Evolutionary conservation across 2,329 filamentous ascomycete species (phyloP).

Genomic region (Capronia coronata): DNA sequence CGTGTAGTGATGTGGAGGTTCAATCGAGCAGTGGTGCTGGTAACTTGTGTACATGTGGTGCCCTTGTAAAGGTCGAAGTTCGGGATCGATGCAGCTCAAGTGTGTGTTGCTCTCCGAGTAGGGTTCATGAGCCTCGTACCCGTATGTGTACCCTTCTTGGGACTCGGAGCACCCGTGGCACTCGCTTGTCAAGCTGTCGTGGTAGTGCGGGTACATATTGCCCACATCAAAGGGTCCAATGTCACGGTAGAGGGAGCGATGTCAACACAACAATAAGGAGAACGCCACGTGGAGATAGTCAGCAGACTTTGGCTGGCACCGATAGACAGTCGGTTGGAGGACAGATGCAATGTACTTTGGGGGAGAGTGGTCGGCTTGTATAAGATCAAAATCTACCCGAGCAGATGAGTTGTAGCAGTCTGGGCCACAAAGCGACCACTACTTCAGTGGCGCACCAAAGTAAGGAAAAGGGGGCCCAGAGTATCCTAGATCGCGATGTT

Average conservation of each 20-base stretch:
- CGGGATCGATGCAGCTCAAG: conserved; percentile 13
- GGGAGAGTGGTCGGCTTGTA: too few relatives aligned
- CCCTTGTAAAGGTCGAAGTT: conserved; percentile 4
- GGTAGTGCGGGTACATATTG: not conserved
- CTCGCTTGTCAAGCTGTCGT: not conserved
- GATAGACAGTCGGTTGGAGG: too few relatives aligned
- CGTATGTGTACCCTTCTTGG: not conserved
- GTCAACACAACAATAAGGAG: too few relatives aligned
- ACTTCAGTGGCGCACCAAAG: not conserved
- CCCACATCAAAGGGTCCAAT: too few relatives aligned
- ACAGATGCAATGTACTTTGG: too few relatives aligned
- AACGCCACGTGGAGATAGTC: too few relatives aligned
- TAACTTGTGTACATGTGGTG: conserved; percentile 4
- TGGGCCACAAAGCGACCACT: not conserved
- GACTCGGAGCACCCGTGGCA: conserved; percentile 5
- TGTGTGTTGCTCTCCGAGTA: conserved; percentile 7
- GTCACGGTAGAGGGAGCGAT: too few relatives aligned
- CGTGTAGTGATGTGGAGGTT: not conserved
- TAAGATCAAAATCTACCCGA: not conserved
- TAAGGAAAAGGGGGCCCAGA: not conserved
- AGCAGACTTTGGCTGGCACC: too few relatives aligned
- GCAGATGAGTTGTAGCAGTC: not conserved
- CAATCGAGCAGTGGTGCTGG: not conserved
- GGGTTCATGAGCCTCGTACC: not conserved
- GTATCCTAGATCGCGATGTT: not conserved